Conservation (phyloP, 108 stramenopile species). For the Aureococcus anophagefferens region DNA sequence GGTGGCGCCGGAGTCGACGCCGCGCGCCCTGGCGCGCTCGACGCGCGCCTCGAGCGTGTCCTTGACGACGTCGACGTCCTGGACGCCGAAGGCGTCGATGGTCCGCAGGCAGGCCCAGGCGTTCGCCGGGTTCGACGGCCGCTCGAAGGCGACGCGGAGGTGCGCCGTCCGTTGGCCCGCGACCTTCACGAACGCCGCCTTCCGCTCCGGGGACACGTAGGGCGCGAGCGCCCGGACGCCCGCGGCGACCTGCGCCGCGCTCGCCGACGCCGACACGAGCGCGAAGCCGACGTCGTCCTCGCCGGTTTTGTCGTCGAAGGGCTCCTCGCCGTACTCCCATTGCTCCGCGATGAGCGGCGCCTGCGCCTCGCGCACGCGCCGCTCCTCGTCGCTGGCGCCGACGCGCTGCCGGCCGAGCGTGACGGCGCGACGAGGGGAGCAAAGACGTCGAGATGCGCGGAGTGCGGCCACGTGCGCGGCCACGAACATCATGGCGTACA, state of each 20-base stretch:
- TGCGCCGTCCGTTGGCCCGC: background rate
- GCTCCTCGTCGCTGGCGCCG: no score
- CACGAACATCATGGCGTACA: no score
- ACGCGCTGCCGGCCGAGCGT: no score
- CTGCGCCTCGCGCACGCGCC: no score
- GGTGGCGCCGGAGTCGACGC: background rate
- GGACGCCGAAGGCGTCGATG: constrained; percentile 55
- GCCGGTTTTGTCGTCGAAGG: background rate
- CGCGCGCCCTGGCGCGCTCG: background rate
- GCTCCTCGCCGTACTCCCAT: background rate
- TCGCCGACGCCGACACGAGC: background rate
- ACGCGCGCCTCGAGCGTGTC: background rate
- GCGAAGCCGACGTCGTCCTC: background rate
- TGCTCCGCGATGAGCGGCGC: background rate
- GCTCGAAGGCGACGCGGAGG: constrained; percentile 57
- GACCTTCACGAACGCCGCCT: background rate
- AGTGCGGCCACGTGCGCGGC: no score
- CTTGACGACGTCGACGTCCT: constrained; percentile 23
- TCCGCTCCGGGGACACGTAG: background rate
- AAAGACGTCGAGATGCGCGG: no score
- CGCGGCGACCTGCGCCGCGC: background rate
- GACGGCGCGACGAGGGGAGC: no score
- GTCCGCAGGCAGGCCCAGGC: constrained; percentile 88
- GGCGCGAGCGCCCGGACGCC: background rate
- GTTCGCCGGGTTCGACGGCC: constrained; percentile 82